Base-by-base conservation (phyloP, 495 filamentous ascomycete species). In the Cercophora scortea region DNA sequence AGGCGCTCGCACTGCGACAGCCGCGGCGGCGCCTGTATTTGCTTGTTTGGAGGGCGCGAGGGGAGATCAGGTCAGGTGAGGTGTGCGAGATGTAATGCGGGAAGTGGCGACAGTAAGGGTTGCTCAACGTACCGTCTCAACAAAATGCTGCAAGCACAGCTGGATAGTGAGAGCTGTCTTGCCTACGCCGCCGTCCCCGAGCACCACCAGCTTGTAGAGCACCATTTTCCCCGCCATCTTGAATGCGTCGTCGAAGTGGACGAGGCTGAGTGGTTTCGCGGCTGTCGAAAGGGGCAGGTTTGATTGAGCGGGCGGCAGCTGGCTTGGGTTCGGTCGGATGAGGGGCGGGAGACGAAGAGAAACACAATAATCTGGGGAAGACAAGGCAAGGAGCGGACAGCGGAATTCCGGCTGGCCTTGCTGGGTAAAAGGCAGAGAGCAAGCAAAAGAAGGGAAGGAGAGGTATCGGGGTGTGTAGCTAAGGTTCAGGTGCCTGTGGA, bases 151-250 rank as follows among this genome's bases (percentile, higher is more conserved):
- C 59, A 79, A 64, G 68, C 86, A 73, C 68, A 96, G 85, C 79
- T 98, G 93, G 70, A 97, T 97, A 42, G 93, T 98, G 62, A 98
- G 72, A 51, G 93, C 93, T 32, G 93, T 98, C 79, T 98, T 98
- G 45, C 93, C 93, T 50, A 96, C 90, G 57, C 75, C 75, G 60
- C 75, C 74, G 43, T 78, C 75, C 32, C 93, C 93, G 35, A 97
- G 80, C 75, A 98, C 93, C 80, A 97, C 93, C 80, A 98, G 74
- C 71, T 97, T 98, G 74, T 97, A 96, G 66, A 96, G 75, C 63
- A 90, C 95, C 92, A 96, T 95, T 79, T 93, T 78, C 55, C 77
- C 77, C 71, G 77, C 74, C 78, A 81, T 81, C 45, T 62, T 69
- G 43, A 60, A 44, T 58, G 51, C 51, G 48, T 55, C 33, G 47